Evolutionary conservation across 139 green algal species (phyloP), one percentile per base, ranked within the genome.

Genomic region (Prasinococcaceae sp.): DNA sequence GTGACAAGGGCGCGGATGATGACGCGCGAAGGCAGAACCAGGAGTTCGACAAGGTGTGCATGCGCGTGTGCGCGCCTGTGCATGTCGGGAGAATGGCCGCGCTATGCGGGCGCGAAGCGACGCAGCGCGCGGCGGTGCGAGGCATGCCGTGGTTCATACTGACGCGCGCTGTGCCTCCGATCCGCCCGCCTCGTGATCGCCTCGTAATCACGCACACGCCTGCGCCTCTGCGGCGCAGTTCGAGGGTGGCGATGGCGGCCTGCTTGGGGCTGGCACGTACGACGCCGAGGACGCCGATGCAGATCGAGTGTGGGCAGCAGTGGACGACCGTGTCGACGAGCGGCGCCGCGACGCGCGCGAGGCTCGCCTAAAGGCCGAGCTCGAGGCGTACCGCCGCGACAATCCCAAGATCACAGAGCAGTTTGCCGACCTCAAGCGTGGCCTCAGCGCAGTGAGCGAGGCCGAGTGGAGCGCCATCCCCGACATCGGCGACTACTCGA

Each of bases 351-450:
- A 62, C n/a, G 35, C 38, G 38, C 72, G 88, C 1, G 89, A 96
- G 65, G 80, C 78, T 38, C 77, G 83, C 27, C 42, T 93, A 26
- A 86, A 90, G 76, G 76, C 92, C 52, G 75, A 94, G 68, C 79
- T 96, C 41, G 84, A 96, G 55, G 77, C 85, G 69, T 93, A 92
- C 61, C 74, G 89, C 16, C 70, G 63, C 4, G 80, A 86, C 45
- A 98, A 99, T 59, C 88, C 88, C 29, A 95, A 96, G 66, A 97
- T 99, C 59, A 86, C 80, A 9, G 90, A 95, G 73, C 83, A 93
- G 74, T 97, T 98, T 82, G 75, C 81, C 2, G 86, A 95, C 63
- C 68, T 96, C 20, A 99, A 99, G 74, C 73, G 92, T 30, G 78
- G 84, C 54, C 80, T 99, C 50, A 60, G 61, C 16, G 67, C 88